Conservation (phyloP, 2,329 filamentous ascomycete species). For the Stenocarpella maydis region DNA sequence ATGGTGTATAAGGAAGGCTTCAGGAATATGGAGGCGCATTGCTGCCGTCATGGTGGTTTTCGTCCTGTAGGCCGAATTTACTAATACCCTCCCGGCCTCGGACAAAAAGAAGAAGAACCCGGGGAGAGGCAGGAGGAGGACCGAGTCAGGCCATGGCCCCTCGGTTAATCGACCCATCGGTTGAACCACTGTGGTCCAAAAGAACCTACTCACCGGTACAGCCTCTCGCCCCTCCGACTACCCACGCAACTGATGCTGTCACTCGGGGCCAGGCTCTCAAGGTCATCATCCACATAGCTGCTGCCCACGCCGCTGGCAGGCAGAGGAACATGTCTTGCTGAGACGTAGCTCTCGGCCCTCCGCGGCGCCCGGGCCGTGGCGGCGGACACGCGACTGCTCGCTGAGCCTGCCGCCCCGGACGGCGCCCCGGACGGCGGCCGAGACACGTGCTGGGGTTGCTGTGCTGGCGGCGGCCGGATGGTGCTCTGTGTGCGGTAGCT, state of each 20-base stretch:
- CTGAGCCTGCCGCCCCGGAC: conserved; percentile 36
- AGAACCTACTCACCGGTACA: conserved; percentile 39
- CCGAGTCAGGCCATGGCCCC: neutral
- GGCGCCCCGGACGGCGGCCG: conserved; percentile 40
- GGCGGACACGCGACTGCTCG: conserved; percentile 41
- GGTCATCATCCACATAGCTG: conserved; percentile 57
- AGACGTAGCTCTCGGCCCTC: conserved; percentile 39
- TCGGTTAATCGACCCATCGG: neutral
- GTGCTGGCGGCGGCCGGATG: conserved; percentile 41
- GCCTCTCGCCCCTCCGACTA: conserved; percentile 45
- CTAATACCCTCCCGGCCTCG: conserved; percentile 21
- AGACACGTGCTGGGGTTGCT: conserved; percentile 36
- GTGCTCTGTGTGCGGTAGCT: conserved; percentile 50
- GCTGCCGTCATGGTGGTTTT: conserved; percentile 6
- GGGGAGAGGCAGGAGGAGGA: neutral
- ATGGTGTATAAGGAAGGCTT: neutral
- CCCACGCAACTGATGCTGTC: conserved; percentile 72
- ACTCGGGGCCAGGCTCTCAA: conserved; percentile 63
- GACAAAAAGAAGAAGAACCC: neutral
- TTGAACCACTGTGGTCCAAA: neutral
- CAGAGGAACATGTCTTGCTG: conserved; percentile 48
- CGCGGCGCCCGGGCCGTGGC: conserved; percentile 38
- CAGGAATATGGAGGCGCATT: neutral
- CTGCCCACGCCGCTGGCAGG: conserved; percentile 53
- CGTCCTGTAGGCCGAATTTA: conserved; percentile 20